Evolutionary conservation across 2,329 filamentous ascomycete genomes (phyloP).

Genomic region (Aspergillus bombycis): DNA sequence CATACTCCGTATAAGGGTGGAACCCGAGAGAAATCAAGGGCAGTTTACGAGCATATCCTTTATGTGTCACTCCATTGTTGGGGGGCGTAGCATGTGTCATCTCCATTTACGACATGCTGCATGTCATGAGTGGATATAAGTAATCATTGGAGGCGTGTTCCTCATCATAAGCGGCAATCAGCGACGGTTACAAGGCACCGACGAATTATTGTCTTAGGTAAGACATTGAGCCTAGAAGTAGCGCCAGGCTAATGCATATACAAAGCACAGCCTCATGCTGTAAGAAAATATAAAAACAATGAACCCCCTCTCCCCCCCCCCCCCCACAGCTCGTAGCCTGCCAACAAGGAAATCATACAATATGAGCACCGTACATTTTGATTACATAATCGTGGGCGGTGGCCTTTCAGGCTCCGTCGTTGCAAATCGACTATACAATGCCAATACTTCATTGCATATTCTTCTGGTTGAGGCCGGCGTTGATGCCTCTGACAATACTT

Average conservation of each 20-base stretch:
- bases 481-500: slow-evolving; percentile 20
- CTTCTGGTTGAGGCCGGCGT: slow-evolving; percentile 36
- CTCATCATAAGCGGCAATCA: background rate
- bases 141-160: no score
- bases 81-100: no score
- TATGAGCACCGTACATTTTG: slow-evolving; percentile 3
- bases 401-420: slow-evolving; percentile 34
- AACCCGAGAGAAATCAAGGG: no score
- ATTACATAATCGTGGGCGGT: slow-evolving; percentile 32
- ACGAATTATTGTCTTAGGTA: background rate
- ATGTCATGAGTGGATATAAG: no score
- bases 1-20: no score
- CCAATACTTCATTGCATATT: slow-evolving; percentile 24
- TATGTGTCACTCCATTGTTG: no score
- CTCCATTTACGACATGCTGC: no score
- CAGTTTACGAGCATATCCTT: no score
- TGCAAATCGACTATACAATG: slow-evolving; percentile 32
- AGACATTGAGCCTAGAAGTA: background rate
- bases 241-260: background rate
- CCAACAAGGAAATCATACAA: background rate
- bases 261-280: background rate
- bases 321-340: no score
- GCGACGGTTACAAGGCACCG: background rate
- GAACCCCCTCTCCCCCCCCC: no score
- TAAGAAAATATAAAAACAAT: background rate